Conservation (phyloP, 805 yeast genomes). For the Wickerhamiella cacticola region DNA sequence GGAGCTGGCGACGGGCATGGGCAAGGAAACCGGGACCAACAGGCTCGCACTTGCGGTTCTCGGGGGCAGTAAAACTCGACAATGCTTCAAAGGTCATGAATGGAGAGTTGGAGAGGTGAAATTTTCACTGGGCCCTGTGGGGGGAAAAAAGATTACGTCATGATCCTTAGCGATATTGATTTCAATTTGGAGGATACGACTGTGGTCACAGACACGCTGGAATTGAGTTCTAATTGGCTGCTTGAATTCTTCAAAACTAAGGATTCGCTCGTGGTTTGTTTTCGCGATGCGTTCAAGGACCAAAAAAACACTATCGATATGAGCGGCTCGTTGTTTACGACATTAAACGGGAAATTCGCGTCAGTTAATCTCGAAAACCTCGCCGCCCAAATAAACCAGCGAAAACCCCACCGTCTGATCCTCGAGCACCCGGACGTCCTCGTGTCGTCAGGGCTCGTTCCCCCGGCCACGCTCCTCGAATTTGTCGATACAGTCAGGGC, state of each 20-base stretch:
- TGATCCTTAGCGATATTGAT: not conserved
- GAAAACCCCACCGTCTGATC: slow-evolving; percentile 27
- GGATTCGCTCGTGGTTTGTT: slow-evolving; percentile 1
- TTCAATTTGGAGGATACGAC: slow-evolving; percentile 15
- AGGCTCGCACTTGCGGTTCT: slow-evolving; percentile 71
- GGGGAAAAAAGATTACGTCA: not conserved
- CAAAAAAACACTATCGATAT: not conserved
- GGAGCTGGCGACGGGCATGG: slow-evolving; percentile 87
- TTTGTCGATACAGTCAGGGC: slow-evolving; percentile 30
- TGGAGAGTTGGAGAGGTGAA: slow-evolving; percentile 1
- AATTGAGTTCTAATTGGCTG: slow-evolving; percentile 23
- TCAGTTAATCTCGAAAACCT: slow-evolving; percentile 11
- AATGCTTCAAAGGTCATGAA: slow-evolving; percentile 22
- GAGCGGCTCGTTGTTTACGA: slow-evolving; percentile 13
- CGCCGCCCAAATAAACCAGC: not conserved
- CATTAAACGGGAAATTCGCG: slow-evolving; percentile 7
- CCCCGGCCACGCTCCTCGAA: slow-evolving; percentile 30
- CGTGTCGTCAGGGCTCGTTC: slow-evolving; percentile 33
- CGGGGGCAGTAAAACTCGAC: slow-evolving; percentile 25
- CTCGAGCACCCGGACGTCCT: slow-evolving; percentile 40
- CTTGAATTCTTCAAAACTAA: slow-evolving; percentile 7
- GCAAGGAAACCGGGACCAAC: slow-evolving; percentile 93
- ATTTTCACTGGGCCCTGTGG: slow-evolving; percentile 7
- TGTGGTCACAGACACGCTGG: slow-evolving; percentile 22
- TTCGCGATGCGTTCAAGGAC: slow-evolving; percentile 13